phyloP scores from a whole-genome alignment of 129 eudicot species.

The Sambucus nigra region DNA sequence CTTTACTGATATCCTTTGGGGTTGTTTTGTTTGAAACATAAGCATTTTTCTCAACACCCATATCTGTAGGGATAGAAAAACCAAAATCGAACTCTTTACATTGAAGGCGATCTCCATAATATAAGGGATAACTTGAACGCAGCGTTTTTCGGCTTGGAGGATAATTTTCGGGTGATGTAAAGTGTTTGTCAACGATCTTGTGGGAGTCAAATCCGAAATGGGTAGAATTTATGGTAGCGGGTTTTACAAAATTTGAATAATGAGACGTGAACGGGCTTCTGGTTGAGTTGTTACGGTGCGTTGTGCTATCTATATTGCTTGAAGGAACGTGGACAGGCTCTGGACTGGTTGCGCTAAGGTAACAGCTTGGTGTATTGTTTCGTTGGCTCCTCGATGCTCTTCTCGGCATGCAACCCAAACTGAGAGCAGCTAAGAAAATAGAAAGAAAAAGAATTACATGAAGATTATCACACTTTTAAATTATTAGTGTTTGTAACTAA shows the following conservation, averaged over 20 bases:
- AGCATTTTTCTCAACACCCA: conserved; percentile 15
- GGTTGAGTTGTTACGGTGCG: conserved; percentile 20
- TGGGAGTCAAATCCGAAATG: conserved; percentile 18
- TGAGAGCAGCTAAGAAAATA: conserved; percentile 67
- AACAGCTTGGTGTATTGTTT: conserved; percentile 48
- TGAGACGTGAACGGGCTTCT: conserved; percentile 22
- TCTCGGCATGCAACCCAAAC: conserved; percentile 77
- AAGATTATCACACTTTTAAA: background rate
- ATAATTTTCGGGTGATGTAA: conserved; percentile 7
- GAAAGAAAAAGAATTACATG: conserved; percentile 6
- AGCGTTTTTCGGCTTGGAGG: conserved; percentile 4
- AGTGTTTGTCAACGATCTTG: conserved; percentile 16
- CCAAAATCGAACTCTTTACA: conserved; percentile 15
- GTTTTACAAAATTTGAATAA: conserved; percentile 24
- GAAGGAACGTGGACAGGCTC: conserved; percentile 28
- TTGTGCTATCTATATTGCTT: conserved; percentile 18
- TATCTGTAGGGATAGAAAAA: conserved; percentile 9
- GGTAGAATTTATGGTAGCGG: conserved; percentile 21
- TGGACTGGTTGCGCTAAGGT: conserved; percentile 39
- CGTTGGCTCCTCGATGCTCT: conserved; percentile 86
- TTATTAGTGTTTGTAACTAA: no score
- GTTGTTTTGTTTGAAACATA: conserved; percentile 1
- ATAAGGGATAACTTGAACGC: conserved; percentile 49
- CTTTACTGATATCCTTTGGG: conserved; percentile 10
- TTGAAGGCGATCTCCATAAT: conserved; percentile 31